phyloP scores from a whole-genome alignment of 2,329 filamentous ascomycete genomes.

The Talaromyces sp. region DNA sequence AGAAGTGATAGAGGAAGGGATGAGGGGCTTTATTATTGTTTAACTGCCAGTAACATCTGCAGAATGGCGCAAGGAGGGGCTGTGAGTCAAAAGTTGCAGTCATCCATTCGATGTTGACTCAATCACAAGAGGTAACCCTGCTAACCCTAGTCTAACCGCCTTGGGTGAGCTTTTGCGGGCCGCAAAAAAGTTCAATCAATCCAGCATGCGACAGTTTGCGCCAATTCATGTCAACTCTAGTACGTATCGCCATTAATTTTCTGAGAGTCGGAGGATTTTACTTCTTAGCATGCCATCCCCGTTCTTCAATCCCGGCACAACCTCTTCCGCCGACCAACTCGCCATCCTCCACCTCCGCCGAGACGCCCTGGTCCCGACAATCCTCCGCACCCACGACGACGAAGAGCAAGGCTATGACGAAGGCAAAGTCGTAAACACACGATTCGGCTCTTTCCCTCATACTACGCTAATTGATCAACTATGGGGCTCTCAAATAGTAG shows the following conservation, averaged over 20 bases:
- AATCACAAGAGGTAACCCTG: not conserved
- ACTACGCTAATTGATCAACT: constrained; percentile 71
- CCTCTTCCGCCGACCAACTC: constrained; percentile 63
- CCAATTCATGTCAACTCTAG: not conserved
- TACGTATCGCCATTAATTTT: not conserved
- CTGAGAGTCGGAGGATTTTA: not conserved
- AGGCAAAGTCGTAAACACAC: constrained; percentile 80
- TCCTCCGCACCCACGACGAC: constrained; percentile 61
- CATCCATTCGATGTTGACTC: too few relatives aligned
- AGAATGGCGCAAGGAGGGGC: constrained; percentile 9
- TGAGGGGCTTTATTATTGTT: not conserved
- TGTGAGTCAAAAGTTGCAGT: not conserved
- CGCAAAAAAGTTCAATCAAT: constrained; percentile 4
- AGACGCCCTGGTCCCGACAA: constrained; percentile 76
- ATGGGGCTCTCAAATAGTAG: constrained; percentile 89
- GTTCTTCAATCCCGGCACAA: constrained; percentile 69
- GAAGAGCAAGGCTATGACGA: constrained; percentile 70
- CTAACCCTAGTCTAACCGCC: constrained; percentile 6
- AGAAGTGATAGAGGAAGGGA: not conserved
- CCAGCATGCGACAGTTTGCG: not conserved
- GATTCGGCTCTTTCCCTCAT: constrained; percentile 87
- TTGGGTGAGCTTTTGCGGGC: constrained; percentile 11
- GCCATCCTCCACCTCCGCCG: constrained; percentile 85
- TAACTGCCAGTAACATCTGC: not conserved
- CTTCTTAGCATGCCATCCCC: constrained; percentile 56